phyloP scores from a whole-genome alignment of 768 basidiomycete species.

The Termitomyces sp. region DNA sequence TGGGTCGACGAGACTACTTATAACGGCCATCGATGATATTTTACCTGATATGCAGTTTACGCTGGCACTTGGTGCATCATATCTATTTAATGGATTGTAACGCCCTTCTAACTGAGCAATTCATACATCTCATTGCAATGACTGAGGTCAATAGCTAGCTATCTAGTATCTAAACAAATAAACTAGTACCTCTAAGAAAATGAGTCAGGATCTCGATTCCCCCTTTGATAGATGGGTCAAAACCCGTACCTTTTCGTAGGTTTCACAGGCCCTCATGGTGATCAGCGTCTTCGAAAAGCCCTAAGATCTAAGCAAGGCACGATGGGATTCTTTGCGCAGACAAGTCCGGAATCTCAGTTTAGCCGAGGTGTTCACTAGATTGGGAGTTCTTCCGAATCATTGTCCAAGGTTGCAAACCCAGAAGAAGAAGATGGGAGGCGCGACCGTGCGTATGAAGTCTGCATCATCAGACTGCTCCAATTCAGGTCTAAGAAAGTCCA shows the following conservation, averaged over 20 bases:
- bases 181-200: not conserved
- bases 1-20: conserved; percentile 48
- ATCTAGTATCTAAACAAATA: not conserved
- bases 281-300: not conserved
- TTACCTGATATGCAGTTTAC: not conserved
- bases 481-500: not conserved
- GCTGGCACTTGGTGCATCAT: not conserved
- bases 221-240: not conserved
- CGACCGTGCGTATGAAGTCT: no score
- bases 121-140: not conserved
- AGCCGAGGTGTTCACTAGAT: not conserved
- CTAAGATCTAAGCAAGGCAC: not conserved
- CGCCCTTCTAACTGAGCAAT: not conserved
- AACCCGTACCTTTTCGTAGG: not conserved
- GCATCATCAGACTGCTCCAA: not conserved
- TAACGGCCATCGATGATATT: conserved; percentile 31
- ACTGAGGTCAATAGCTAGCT: not conserved
- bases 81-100: not conserved
- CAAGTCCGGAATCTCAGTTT: not conserved
- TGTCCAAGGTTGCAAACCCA: not conserved
- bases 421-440: not conserved
- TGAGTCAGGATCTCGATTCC: not conserved
- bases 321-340: not conserved
- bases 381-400: not conserved
- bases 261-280: not conserved